Evolutionary conservation across 2,329 filamentous ascomycete genomes (phyloP), one percentile per base, ranked within the genome.

Genomic region (Elsinoe arachidis): DNA sequence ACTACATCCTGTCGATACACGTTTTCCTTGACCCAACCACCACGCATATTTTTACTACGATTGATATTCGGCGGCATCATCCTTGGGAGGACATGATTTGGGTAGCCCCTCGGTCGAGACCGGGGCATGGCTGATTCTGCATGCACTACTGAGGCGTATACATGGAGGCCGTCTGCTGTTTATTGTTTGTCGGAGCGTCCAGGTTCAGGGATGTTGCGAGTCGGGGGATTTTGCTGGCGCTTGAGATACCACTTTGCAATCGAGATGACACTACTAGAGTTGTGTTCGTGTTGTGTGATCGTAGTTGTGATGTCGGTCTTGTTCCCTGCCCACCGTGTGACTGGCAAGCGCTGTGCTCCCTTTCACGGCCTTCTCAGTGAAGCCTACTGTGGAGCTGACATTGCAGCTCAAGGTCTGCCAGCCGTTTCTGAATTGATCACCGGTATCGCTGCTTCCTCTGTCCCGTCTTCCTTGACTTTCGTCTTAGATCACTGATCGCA

Each of bases 231-330:
- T 39, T 17, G 14, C 30, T 37, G 51, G 51, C 51, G 51, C 51
- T 35, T 47, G 54, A 56, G 54, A 56, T 56, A 56, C 54, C 54
- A 56, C 54, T 47, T 38, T 56, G 54, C 41, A 49, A 34, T 56
- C 49, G 35, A 35, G 15, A 51, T 26, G 46, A 35, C 35, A 19
- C 14, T 35, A n/a, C 23, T 39, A 7, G 33, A 37, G 19, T 11
- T 17, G 9, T 53, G 14, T 6, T 19, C 15, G 2, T 30, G 3
- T 5, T 15, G 17, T 38, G 17, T 39, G 34, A 5, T 34, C 26
- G 12, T 53, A 12, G 12, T 46, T 19, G 21, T n/a, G 41, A 5
- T 14, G 41, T 43, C 39, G 14, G 5, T n/a, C n/a, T n/a, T n/a
- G n/a, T n/a, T n/a, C n/a, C n/a, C n/a, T n/a, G n/a, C n/a, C n/a